Percentiles rank a stretch among this genome's conserved stretches.
These are phyloP conservation scores for Hymenoscyphus occultus DNA, from an alignment of 2,329 filamentous ascomycete species.

Conservation along the genomic window DNA sequence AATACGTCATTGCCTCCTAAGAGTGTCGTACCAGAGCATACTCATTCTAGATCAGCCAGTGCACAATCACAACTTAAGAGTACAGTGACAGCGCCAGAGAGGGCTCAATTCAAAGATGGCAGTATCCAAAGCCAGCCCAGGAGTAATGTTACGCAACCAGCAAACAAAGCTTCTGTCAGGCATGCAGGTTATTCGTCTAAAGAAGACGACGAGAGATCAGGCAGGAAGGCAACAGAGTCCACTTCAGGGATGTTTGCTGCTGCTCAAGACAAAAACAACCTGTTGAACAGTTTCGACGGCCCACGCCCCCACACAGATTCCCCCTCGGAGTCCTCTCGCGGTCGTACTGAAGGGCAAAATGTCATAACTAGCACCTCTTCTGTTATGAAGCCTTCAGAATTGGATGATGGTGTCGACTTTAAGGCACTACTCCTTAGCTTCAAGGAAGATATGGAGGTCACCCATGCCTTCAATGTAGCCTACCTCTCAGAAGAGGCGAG, in stretches of 20 bases:
- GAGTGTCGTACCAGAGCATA: no score
- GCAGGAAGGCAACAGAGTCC: neutral
- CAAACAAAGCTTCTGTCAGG: neutral
- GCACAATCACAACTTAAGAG: no score
- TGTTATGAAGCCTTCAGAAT: neutral
- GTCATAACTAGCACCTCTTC: no score
- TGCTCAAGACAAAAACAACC: neutral
- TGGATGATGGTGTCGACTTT: neutral
- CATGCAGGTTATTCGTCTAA: no score
- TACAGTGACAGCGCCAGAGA: no score
- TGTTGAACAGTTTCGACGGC: neutral
- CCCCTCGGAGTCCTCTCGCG: neutral
- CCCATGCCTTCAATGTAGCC: conserved; percentile 21
- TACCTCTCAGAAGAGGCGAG: conserved; percentile 22
- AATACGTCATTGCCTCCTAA: no score
- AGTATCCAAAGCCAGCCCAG: no score
- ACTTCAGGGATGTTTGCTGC: neutral
- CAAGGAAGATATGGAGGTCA: conserved; percentile 17
- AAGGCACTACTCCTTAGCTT: conserved; percentile 16
- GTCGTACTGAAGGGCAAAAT: neutral
- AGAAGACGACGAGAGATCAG: neutral
- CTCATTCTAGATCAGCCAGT: no score
- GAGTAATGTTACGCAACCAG: no score
- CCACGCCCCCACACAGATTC: neutral
- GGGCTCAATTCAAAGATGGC: no score